These are phyloP conservation scores for Macadamia tetraphylla DNA, from an alignment of 164 flowering plant genomes.

Conservation along the genomic window DNA sequence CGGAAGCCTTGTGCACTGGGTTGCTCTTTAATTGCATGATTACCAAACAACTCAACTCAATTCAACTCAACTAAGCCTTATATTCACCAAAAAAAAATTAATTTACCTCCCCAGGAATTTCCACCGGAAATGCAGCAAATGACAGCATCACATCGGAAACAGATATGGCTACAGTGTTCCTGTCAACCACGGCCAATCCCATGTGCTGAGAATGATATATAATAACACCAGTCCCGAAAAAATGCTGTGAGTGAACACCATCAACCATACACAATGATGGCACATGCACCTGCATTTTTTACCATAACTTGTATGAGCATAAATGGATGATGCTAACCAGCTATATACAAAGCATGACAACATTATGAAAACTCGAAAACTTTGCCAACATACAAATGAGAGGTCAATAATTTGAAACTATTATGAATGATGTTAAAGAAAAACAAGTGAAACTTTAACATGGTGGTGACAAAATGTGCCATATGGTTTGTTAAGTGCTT, in stretches of 20 bases:
- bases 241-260: slow-evolving; percentile 94
- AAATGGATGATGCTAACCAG: neutral
- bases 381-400: too few relatives aligned
- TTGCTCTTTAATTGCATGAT: too few relatives aligned
- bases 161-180: slow-evolving; percentile 85
- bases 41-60: too few relatives aligned
- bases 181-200: slow-evolving; percentile 87
- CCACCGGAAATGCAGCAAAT: slow-evolving; percentile 94
- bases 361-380: too few relatives aligned
- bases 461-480: too few relatives aligned
- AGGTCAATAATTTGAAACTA: too few relatives aligned
- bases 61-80: too few relatives aligned
- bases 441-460: too few relatives aligned
- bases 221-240: slow-evolving; percentile 89
- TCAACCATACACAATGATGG: slow-evolving; percentile 94
- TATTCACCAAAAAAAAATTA: neutral
- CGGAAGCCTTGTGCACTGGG: too few relatives aligned
- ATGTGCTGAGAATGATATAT: slow-evolving; percentile 69
- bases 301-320: slow-evolving; percentile 1
- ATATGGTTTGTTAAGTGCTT: too few relatives aligned
- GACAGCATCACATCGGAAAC: slow-evolving; percentile 93
- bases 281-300: slow-evolving; percentile 75
- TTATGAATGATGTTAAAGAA: too few relatives aligned
- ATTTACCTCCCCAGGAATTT: slow-evolving; percentile 92
- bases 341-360: too few relatives aligned